Conservation (phyloP, 116 monocot genomes). For the Trichopus zeylanicus region DNA sequence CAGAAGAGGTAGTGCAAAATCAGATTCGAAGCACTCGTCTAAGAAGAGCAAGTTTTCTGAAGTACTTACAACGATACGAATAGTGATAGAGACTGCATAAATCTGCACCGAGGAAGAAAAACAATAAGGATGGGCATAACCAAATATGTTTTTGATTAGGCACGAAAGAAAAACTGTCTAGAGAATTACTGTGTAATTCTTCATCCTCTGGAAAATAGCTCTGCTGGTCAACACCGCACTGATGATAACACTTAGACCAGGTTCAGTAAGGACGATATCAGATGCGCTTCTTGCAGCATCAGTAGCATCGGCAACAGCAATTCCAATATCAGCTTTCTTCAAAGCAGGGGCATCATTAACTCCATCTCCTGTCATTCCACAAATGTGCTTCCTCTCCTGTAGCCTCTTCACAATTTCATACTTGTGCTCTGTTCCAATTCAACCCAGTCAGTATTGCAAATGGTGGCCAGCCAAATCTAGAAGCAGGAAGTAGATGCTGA, state of each 20-base stretch:
- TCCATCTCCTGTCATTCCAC: slow-evolving; percentile 67
- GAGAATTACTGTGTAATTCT: slow-evolving; percentile 45
- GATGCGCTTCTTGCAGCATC: slow-evolving; percentile 58
- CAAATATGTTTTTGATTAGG: neutral
- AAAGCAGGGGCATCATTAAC: slow-evolving; percentile 62
- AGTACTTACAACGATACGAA: slow-evolving; percentile 74
- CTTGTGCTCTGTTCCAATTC: slow-evolving; percentile 29
- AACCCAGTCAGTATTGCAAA: neutral
- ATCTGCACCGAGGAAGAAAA: slow-evolving; percentile 27
- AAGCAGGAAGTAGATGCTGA: neutral
- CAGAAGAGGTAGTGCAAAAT: too few species aligned
- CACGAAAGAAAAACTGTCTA: neutral
- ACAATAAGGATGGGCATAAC: neutral
- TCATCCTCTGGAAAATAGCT: slow-evolving; percentile 66
- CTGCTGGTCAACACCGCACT: slow-evolving; percentile 61
- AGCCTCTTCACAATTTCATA: slow-evolving; percentile 59
- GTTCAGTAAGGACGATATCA: slow-evolving; percentile 56
- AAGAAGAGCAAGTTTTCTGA: neutral
- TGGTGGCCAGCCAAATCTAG: neutral
- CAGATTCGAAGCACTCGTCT: too few species aligned
- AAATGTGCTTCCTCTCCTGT: slow-evolving; percentile 56
- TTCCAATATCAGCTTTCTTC: slow-evolving; percentile 65
- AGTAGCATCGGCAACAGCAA: slow-evolving; percentile 60
- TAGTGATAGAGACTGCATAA: slow-evolving; percentile 73
- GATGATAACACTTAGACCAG: slow-evolving; percentile 56